Conservation (phyloP, 441 rosid species). For the Populus tomentosa region DNA sequence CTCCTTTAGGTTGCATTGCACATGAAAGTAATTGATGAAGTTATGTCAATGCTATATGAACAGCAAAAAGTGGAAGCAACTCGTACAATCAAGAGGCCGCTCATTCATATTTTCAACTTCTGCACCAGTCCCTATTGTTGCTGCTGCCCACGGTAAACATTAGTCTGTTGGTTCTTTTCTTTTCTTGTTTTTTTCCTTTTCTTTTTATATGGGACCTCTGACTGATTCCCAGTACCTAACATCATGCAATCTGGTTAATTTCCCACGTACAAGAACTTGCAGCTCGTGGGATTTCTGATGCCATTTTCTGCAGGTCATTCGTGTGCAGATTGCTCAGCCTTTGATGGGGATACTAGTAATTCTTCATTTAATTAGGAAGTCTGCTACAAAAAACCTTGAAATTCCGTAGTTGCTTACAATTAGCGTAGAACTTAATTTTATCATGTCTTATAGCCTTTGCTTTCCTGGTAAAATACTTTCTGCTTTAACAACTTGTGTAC, state of each 20-base stretch:
- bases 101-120: constrained; percentile 93
- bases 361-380: neutral
- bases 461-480: constrained; percentile 8
- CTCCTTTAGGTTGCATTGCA: neutral
- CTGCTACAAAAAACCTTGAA: neutral
- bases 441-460: constrained; percentile 4
- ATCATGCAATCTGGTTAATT: neutral
- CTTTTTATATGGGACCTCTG: neutral
- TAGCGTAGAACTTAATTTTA: neutral
- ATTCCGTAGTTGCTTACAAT: neutral
- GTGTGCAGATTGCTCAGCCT: neutral
- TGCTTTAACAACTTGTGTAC: constrained; percentile 20
- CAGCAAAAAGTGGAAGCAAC: constrained; percentile 91
- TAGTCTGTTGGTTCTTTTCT: neutral
- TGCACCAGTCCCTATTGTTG: constrained; percentile 72
- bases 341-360: neutral
- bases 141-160: constrained; percentile 75
- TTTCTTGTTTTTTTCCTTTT: neutral
- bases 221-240: neutral
- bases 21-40: neutral
- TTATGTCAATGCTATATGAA: constrained; percentile 21
- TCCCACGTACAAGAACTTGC: neutral
- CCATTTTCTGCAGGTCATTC: neutral
- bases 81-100: constrained; percentile 84
- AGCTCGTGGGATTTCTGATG: neutral